These are phyloP conservation scores for Amyloporia xantha DNA, from an alignment of 768 basidiomycete species.

Conservation along the genomic window DNA sequence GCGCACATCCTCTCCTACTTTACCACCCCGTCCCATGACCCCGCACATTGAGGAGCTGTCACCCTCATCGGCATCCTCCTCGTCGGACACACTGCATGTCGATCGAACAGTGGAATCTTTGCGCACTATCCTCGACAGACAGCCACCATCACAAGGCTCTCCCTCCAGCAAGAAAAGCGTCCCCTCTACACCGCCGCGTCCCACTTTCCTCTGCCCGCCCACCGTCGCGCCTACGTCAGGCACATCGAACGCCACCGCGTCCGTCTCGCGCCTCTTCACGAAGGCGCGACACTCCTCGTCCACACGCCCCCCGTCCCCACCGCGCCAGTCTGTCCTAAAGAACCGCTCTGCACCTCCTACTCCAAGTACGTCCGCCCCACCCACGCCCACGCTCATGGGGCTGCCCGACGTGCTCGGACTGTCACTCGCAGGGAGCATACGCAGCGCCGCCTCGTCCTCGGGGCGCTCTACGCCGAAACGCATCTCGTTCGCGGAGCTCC, in stretches of 20 bases:
- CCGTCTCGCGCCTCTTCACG: conserved; percentile 70
- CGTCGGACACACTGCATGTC: conserved; percentile 50
- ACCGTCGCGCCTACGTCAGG: conserved; percentile 44
- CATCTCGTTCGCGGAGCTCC: conserved; percentile 74
- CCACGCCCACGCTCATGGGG: conserved; percentile 22
- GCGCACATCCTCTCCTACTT: conserved; percentile 16
- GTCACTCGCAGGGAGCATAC: conserved; percentile 14
- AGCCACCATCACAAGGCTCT: conserved; percentile 5
- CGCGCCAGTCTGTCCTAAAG: conserved; percentile 43
- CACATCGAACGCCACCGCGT: conserved; percentile 74
- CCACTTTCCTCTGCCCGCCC: conserved; percentile 40
- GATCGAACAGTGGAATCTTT: conserved; percentile 61
- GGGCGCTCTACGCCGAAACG: conserved; percentile 57
- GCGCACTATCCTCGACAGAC: conserved; percentile 55
- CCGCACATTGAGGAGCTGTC: conserved; percentile 53
- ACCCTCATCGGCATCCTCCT: conserved; percentile 43
- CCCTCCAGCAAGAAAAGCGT: conserved; percentile 13
- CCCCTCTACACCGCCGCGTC: conserved; percentile 32
- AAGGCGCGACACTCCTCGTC: conserved; percentile 53
- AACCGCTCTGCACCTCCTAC: conserved; percentile 30
- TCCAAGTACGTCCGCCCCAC: conserved; percentile 19
- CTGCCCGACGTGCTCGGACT: conserved; percentile 16
- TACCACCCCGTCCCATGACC: conserved; percentile 37
- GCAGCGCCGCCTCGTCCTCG: conserved; percentile 34
- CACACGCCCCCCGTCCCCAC: conserved; percentile 56